A percentile compares a stretch with the other conserved stretches of the same genome.
Conservation (phyloP, 495 filamentous ascomycete genomes). For the Aspergillus biplanus region DNA sequence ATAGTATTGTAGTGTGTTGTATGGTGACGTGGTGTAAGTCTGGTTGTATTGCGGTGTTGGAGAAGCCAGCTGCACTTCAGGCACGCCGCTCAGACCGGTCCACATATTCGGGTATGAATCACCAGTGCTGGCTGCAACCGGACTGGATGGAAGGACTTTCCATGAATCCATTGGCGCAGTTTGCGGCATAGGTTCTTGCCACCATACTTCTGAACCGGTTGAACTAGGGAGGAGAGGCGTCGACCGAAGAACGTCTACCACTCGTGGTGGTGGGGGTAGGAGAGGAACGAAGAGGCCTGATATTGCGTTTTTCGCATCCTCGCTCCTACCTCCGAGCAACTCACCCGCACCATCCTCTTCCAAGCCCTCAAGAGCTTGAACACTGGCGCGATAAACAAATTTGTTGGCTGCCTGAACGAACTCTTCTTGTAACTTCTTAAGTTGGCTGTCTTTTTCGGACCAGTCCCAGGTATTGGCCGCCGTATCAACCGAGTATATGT, state of each 20-base stretch:
- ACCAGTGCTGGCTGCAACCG: slow-evolving; percentile 68
- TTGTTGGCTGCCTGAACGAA: slow-evolving; percentile 97
- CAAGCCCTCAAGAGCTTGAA: slow-evolving; percentile 87
- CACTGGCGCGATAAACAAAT: slow-evolving; percentile 92
- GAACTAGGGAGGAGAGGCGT: slow-evolving; percentile 86
- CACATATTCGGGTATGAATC: slow-evolving; percentile 78
- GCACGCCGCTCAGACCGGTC: slow-evolving; percentile 71
- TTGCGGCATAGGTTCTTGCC: slow-evolving; percentile 61
- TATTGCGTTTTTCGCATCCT: slow-evolving; percentile 90
- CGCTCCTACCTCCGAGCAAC: slow-evolving; percentile 85
- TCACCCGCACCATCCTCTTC: slow-evolving; percentile 98
- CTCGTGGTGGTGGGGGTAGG: slow-evolving; percentile 87
- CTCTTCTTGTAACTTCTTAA: slow-evolving; percentile 97
- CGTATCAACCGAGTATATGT: slow-evolving; percentile 90
- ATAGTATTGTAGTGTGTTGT: slow-evolving; percentile 68
- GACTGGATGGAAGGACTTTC: slow-evolving; percentile 90
- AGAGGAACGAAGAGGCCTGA: slow-evolving; percentile 85
- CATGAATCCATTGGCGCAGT: slow-evolving; percentile 83
- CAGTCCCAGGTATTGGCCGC: slow-evolving; percentile 91
- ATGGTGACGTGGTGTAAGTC: slow-evolving; percentile 72
- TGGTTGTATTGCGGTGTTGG: slow-evolving; percentile 79
- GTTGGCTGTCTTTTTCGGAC: slow-evolving; percentile 93
- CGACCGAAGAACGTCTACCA: slow-evolving; percentile 89
- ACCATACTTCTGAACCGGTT: slow-evolving; percentile 76
- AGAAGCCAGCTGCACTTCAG: slow-evolving; percentile 70